phyloP scores from a whole-genome alignment of 2,329 filamentous ascomycete genomes.

The Aspergillus fumigatiaffinis region DNA sequence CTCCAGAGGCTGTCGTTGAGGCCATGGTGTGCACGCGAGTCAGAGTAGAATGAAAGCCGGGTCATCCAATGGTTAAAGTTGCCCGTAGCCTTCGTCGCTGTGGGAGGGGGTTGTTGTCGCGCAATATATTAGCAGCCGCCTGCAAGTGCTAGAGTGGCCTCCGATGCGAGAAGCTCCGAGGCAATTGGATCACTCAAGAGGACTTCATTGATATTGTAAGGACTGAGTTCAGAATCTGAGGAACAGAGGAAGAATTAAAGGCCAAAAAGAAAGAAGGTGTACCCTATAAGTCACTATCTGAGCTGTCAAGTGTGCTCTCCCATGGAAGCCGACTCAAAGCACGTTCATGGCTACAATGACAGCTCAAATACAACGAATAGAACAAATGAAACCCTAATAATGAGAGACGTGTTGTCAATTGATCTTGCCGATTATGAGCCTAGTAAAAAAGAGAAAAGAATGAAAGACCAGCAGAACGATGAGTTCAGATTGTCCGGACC shows the following conservation, averaged over 20 bases:
- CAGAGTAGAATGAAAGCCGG: background rate
- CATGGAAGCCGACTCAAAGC: constrained; percentile 1
- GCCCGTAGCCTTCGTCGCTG: background rate
- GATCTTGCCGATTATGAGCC: background rate
- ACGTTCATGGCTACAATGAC: constrained; percentile 11
- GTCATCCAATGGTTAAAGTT: constrained; percentile 6
- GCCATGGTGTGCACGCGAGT: constrained; percentile 6
- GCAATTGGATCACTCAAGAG: background rate
- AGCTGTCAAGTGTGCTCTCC: background rate
- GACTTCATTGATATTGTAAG: background rate
- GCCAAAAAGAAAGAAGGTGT: constrained; percentile 7
- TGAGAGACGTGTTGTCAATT: background rate
- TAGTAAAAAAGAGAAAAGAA: background rate
- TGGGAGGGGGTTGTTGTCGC: background rate
- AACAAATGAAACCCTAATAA: background rate
- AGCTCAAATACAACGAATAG: constrained; percentile 10
- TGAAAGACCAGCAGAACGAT: background rate
- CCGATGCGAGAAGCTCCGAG: background rate
- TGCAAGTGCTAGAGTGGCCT: background rate
- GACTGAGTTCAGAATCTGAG: background rate
- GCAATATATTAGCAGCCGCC: background rate
- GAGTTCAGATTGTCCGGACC: background rate
- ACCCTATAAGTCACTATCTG: background rate
- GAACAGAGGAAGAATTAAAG: constrained; percentile 9
- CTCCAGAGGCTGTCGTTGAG: constrained; percentile 6